phyloP scores from a whole-genome alignment of 768 basidiomycete genomes.

The Trametes cingulata region DNA sequence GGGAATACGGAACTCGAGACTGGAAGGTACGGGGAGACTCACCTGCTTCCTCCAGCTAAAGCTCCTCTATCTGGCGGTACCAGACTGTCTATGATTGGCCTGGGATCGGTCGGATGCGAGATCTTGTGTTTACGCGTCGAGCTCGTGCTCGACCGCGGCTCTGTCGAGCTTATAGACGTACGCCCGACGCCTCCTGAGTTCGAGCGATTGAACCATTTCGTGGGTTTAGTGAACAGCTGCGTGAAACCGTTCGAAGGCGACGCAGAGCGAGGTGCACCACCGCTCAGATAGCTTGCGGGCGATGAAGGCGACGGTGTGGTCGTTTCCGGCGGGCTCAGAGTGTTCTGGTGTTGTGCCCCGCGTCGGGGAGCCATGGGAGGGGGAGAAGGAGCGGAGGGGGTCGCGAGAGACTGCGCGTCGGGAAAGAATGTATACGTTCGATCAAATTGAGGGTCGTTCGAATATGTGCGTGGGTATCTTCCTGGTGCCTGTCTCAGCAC shows the following conservation, averaged over 20 bases:
- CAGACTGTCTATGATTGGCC: slow-evolving; percentile 59
- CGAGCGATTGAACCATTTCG: slow-evolving; percentile 72
- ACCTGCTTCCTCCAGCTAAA: slow-evolving; percentile 49
- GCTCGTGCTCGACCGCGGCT: slow-evolving; percentile 52
- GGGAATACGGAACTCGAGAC: slow-evolving; percentile 5
- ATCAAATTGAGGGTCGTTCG: neutral
- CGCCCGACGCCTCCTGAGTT: slow-evolving; percentile 49
- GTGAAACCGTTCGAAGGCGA: slow-evolving; percentile 69
- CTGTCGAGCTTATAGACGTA: slow-evolving; percentile 33
- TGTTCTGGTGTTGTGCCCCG: slow-evolving; percentile 36
- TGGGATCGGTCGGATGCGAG: slow-evolving; percentile 79
- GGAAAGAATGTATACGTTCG: slow-evolving; percentile 11
- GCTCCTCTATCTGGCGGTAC: slow-evolving; percentile 44
- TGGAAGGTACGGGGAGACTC: slow-evolving; percentile 33
- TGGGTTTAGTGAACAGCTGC: slow-evolving; percentile 64
- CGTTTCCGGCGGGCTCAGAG: slow-evolving; percentile 28
- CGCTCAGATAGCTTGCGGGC: slow-evolving; percentile 34
- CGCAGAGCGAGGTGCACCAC: slow-evolving; percentile 47
- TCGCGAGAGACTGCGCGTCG: neutral
- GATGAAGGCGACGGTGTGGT: slow-evolving; percentile 23
- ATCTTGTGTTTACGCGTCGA: slow-evolving; percentile 73
- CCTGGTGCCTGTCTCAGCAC: slow-evolving; percentile 1
- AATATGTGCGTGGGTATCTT: slow-evolving; percentile 7
- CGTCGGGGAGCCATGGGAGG: slow-evolving; percentile 53
- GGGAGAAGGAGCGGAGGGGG: slow-evolving; percentile 5